phyloP scores from a whole-genome alignment of 192 early-diverging fungal genomes.

The Dispira parvispora region DNA sequence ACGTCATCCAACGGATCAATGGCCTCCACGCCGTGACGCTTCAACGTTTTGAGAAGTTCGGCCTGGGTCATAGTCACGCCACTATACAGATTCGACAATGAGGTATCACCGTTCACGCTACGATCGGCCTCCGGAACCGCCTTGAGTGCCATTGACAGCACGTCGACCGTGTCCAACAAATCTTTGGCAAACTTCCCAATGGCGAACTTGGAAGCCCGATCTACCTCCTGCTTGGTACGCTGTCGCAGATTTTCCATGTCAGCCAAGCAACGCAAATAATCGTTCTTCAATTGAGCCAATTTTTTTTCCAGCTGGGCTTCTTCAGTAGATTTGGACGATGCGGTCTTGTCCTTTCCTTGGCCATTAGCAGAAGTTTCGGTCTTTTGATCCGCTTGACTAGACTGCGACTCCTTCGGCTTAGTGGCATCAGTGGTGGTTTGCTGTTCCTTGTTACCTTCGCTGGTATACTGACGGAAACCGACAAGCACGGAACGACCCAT shows the following conservation, averaged over 20 bases:
- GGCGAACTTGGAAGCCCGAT: conserved; percentile 64
- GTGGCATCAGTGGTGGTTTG: too few relatives aligned
- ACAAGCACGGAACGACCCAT: too few relatives aligned
- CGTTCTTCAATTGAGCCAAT: conserved; percentile 34
- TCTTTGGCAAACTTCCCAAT: conserved; percentile 99
- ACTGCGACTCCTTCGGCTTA: too few relatives aligned
- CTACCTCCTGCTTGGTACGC: conserved; percentile 73
- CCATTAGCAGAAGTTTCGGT: background rate
- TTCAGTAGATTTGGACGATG: background rate
- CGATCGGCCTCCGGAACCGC: conserved; percentile 61
- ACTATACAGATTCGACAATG: conserved; percentile 60
- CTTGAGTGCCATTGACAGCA: conserved; percentile 74
- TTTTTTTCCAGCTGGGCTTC: conserved; percentile 4
- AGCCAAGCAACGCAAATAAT: conserved; percentile 80
- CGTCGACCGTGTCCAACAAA: conserved; percentile 78
- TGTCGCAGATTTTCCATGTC: conserved; percentile 93
- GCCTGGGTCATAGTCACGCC: conserved; percentile 81
- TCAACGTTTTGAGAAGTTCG: conserved; percentile 72
- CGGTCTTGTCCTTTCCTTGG: background rate
- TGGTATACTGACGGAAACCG: too few relatives aligned
- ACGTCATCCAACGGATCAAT: conserved; percentile 68
- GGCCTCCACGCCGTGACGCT: conserved; percentile 70
- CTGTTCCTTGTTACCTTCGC: too few relatives aligned
- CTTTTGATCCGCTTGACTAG: background rate
- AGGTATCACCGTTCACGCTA: conserved; percentile 26